phyloP scores from a whole-genome alignment of 345 rosid genomes.

The Rhodamnia rubescens region DNA sequence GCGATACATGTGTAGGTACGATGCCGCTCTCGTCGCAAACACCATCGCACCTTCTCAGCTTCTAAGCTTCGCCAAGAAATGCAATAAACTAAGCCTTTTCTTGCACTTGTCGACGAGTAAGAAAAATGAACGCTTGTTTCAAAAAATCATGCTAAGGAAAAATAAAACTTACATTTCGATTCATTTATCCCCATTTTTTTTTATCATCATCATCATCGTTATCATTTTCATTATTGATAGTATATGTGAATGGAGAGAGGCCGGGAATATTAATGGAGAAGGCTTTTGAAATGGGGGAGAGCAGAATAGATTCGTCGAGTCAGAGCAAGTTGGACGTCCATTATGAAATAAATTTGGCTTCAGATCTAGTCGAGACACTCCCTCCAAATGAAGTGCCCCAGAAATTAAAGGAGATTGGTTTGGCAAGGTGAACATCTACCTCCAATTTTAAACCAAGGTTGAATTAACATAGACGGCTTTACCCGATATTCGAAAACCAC shows the following conservation, averaged over 20 bases:
- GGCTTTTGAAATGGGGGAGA: neutral
- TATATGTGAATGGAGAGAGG: conserved; percentile 1
- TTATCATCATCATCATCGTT: no score
- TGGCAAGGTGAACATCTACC: conserved; percentile 13
- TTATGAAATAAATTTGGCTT: conserved; percentile 23
- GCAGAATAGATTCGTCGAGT: neutral
- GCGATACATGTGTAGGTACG: conserved; percentile 5
- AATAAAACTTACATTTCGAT: neutral
- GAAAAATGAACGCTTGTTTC: neutral
- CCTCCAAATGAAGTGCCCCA: neutral
- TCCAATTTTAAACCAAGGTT: neutral
- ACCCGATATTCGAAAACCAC: neutral
- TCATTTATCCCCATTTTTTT: neutral
- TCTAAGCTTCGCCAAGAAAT: conserved; percentile 6
- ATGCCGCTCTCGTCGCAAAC: conserved; percentile 8
- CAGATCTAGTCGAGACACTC: conserved; percentile 5
- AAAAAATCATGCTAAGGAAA: neutral
- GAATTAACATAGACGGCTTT: neutral
- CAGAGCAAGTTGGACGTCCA: conserved; percentile 9
- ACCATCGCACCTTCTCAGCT: conserved; percentile 1
- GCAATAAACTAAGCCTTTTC: conserved; percentile 16
- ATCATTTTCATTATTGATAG: neutral
- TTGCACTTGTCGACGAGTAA: conserved; percentile 15
- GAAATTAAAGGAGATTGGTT: conserved; percentile 24
- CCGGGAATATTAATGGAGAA: neutral